Evolutionary conservation across 2,329 filamentous ascomycete species (phyloP).

Genomic region (Alternaria longipes): DNA sequence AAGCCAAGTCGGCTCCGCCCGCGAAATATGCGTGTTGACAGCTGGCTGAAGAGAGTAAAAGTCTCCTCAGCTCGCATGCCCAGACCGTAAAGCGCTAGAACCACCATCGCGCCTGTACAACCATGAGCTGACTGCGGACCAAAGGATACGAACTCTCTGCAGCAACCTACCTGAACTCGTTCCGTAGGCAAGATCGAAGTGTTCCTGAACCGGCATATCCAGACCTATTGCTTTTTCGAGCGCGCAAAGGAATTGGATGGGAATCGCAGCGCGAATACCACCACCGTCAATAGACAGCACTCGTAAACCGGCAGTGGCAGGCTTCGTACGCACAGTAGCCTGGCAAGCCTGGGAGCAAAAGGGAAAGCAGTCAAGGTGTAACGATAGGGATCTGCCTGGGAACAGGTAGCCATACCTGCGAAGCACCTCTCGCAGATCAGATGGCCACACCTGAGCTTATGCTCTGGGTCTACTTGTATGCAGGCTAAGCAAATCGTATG

Average conservation of each 20-base stretch:
- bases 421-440: slow-evolving; percentile 3
- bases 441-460: slow-evolving; percentile 2
- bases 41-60: neutral
- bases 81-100: neutral
- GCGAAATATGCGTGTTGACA: slow-evolving; percentile 3
- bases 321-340: neutral
- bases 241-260: slow-evolving; percentile 4
- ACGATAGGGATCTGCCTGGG: neutral
- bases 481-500: neutral
- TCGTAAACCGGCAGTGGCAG: neutral
- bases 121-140: neutral
- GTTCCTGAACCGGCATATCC: slow-evolving; percentile 1
- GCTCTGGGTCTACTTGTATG: neutral
- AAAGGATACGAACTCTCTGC: neutral
- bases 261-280: neutral
- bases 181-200: slow-evolving; percentile 2
- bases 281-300: slow-evolving; percentile 2
- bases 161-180: slow-evolving; percentile 1
- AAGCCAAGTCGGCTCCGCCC: neutral
- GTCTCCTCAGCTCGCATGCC: slow-evolving; percentile 1
- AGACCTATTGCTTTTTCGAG: slow-evolving; percentile 4
- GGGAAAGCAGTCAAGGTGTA: neutral
- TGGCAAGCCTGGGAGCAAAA: neutral
- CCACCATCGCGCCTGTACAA: slow-evolving; percentile 1
- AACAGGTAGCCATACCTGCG: neutral